phyloP scores from a whole-genome alignment of 1,139 yeast species.

The Saccharomyces uvarum region DNA sequence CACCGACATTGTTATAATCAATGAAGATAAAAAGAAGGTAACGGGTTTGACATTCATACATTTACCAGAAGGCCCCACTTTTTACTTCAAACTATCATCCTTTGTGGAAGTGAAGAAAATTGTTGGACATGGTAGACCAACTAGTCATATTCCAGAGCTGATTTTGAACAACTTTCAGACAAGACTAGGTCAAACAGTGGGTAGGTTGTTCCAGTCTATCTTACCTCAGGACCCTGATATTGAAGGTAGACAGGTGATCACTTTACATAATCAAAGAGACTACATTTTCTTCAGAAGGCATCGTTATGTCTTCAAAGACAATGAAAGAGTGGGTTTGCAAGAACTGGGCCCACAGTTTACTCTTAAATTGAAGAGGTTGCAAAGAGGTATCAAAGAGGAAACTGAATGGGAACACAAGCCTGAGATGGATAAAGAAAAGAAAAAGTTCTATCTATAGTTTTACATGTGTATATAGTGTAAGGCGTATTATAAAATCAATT shows the following conservation, averaged over 20 bases:
- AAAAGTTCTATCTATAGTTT: slow-evolving; percentile 70
- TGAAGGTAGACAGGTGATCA: slow-evolving; percentile 90
- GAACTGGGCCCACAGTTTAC: slow-evolving; percentile 97
- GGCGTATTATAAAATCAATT: background rate
- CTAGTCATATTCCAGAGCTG: slow-evolving; percentile 85
- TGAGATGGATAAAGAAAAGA: slow-evolving; percentile 93
- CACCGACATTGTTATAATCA: slow-evolving; percentile 80
- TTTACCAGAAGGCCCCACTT: slow-evolving; percentile 90
- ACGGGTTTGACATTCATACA: slow-evolving; percentile 90
- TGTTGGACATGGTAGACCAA: slow-evolving; percentile 82
- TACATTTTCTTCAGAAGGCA: slow-evolving; percentile 92
- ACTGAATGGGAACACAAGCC: slow-evolving; percentile 94
- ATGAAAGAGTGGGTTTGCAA: slow-evolving; percentile 87
- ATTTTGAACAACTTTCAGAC: slow-evolving; percentile 88
- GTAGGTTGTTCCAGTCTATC: slow-evolving; percentile 80
- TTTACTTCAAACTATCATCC: slow-evolving; percentile 81
- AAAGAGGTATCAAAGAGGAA: slow-evolving; percentile 85
- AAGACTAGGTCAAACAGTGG: slow-evolving; percentile 85
- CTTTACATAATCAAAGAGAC: slow-evolving; percentile 93
- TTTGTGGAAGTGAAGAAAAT: slow-evolving; percentile 68
- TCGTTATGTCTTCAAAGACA: slow-evolving; percentile 80
- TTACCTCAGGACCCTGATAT: slow-evolving; percentile 91
- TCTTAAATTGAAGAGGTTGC: slow-evolving; percentile 75
- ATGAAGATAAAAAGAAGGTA: slow-evolving; percentile 87
- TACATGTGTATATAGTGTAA: background rate